Evolutionary conservation across 371 early-diverging fungal genomes (phyloP).

Genomic region (Mucor plumbeus): DNA sequence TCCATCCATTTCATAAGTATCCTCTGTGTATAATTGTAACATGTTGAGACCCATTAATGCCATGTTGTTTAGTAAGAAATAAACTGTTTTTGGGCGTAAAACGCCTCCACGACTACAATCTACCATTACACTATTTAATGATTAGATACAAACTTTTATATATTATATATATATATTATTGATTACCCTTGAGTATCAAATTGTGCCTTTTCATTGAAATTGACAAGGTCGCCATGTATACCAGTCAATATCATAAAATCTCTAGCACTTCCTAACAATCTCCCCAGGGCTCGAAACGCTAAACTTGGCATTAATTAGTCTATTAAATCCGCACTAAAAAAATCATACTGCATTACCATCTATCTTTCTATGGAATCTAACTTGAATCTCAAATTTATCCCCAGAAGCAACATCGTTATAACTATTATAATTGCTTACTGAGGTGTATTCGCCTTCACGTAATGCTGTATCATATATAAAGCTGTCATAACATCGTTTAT

Average conservation of each 20-base stretch:
- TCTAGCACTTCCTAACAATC: constrained; percentile 66
- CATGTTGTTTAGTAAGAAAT: constrained; percentile 68
- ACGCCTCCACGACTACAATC: constrained; percentile 89
- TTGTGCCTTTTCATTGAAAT: constrained; percentile 66
- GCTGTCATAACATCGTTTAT: background rate
- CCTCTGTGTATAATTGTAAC: constrained; percentile 90
- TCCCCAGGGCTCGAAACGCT: constrained; percentile 84
- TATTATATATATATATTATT: background rate
- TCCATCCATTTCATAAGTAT: constrained; percentile 78
- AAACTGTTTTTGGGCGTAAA: constrained; percentile 61
- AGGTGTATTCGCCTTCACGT: constrained; percentile 49
- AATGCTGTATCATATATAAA: constrained; percentile 54
- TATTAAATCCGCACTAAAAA: background rate
- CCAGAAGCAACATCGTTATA: constrained; percentile 38
- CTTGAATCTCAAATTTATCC: constrained; percentile 52
- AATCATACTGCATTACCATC: constrained; percentile 53
- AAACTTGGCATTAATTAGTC: background rate
- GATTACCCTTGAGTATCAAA: constrained; percentile 73
- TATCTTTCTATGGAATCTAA: constrained; percentile 67
- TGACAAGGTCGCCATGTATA: constrained; percentile 49
- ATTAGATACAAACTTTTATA: background rate
- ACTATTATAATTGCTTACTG: constrained; percentile 45
- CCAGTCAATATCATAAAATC: constrained; percentile 42
- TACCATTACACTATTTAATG: constrained; percentile 72
- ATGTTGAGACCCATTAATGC: constrained; percentile 86